Evolutionary conservation across 257 asterid genomes (phyloP), one percentile per base, ranked within the genome.

Genomic region (Mentha longifolia): DNA sequence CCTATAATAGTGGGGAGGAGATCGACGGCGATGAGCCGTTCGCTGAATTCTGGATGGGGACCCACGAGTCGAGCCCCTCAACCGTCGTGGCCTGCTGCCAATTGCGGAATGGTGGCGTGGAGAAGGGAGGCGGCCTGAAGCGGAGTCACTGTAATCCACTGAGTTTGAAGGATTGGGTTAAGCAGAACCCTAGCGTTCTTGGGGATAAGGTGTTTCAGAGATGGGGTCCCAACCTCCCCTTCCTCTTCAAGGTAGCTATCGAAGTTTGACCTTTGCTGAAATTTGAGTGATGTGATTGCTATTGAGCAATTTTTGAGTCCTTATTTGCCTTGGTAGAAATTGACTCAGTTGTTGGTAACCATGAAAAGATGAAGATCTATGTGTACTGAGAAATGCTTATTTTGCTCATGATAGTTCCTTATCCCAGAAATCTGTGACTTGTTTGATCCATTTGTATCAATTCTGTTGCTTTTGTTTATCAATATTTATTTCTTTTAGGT

Each of bases 31-130:
- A 85, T 45, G 81, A 65, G 79, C 88, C 81, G 4, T 90, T 82
- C 46, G 97, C 98, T 0, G 97, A 92, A 76, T 87, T 90, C 43
- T 90, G 99, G 97, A 89, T 91, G 95, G 99, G 97, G 68, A 94
- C 96, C 0, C 97, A 94, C 68, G 90, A 79, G 30, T 91, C 96
- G 12, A 97, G 96, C 0, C 92, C 96, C 2, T 91, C 97, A 0
- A 75, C 71, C 52, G 71, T 69, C 25, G 63, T 59, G 9, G 55
- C 55, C 43, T 72, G 50, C 42, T 75, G 77, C 55, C 61, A 72
- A 47, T 74, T 28, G 51, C 56, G 71, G 20, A 71, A 58, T 52
- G 73, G 74, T 47, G 73, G 51, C 49, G 46, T 65, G 69, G 68
- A 60, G 68, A 71, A 42, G 61, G 56, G 56, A 47, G 60, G 59